These are phyloP conservation scores for Talaromyces trachyspermus DNA, from an alignment of 495 filamentous ascomycete genomes.

Conservation along the genomic window DNA sequence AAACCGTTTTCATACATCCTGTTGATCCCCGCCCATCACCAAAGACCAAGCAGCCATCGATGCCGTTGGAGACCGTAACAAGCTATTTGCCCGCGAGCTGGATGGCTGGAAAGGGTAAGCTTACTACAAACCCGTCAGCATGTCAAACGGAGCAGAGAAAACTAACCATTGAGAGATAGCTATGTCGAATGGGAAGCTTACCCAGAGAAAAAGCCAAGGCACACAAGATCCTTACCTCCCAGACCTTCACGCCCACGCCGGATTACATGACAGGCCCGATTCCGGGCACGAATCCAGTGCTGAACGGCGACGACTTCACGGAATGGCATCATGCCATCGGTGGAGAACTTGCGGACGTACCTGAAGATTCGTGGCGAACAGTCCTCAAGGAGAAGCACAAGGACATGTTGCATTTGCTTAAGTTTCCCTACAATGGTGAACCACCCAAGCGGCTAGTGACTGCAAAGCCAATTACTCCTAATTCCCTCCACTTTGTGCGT, in stretches of 20 bases:
- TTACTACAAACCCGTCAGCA: not conserved
- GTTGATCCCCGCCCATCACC: slow-evolving; percentile 12
- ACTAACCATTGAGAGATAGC: slow-evolving; percentile 9
- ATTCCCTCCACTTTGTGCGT: slow-evolving; percentile 54
- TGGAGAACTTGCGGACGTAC: slow-evolving; percentile 35
- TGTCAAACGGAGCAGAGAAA: not conserved
- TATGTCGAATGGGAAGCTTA: slow-evolving; percentile 67
- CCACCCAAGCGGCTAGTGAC: slow-evolving; percentile 45
- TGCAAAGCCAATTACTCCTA: slow-evolving; percentile 48
- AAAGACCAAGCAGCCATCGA: slow-evolving; percentile 30
- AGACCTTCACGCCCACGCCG: slow-evolving; percentile 49
- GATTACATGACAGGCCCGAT: slow-evolving; percentile 55
- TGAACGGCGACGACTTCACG: slow-evolving; percentile 58
- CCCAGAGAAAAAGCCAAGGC: slow-evolving; percentile 56
- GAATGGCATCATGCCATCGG: slow-evolving; percentile 56
- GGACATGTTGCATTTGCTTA: slow-evolving; percentile 61
- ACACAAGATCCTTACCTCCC: slow-evolving; percentile 45
- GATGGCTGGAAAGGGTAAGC: slow-evolving; percentile 31
- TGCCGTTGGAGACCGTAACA: slow-evolving; percentile 25
- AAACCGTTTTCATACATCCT: slow-evolving; percentile 18
- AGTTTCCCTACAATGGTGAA: slow-evolving; percentile 69
- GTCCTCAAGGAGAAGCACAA: slow-evolving; percentile 54
- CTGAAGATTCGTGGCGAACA: slow-evolving; percentile 49
- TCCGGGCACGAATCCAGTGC: slow-evolving; percentile 54
- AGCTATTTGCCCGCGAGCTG: slow-evolving; percentile 27